A percentile compares a stretch with the other conserved stretches of the same genome.
Conservation (phyloP, 169 alveolate species). For the Perkinsus olseni region DNA sequence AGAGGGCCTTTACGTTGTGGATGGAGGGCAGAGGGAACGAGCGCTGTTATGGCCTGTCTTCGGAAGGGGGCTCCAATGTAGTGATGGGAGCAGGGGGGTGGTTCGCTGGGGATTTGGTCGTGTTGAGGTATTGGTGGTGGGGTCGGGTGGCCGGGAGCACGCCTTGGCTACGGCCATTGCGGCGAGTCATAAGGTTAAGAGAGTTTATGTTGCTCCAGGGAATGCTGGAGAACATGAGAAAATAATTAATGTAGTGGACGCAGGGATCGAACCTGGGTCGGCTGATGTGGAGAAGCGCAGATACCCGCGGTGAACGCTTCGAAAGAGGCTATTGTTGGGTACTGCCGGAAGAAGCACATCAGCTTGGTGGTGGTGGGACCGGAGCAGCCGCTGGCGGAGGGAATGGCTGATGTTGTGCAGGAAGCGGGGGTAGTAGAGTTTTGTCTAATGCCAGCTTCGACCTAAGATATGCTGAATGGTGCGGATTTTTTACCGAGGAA, state of each 20-base stretch:
- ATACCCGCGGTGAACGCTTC: not conserved
- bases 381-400: slow-evolving; percentile 18
- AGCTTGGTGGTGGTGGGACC: slow-evolving; percentile 16
- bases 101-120: too few species aligned
- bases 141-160: slow-evolving; percentile 19
- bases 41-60: not conserved
- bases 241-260: not conserved
- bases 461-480: too few species aligned
- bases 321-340: not conserved
- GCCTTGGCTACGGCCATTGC: slow-evolving; percentile 12
- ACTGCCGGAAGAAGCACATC: not conserved
- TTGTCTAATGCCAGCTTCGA: too few species aligned
- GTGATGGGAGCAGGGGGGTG: not conserved
- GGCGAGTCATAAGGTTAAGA: not conserved
- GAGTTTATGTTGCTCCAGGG: slow-evolving; percentile 12
- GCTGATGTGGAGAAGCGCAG: not conserved
- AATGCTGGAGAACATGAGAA: slow-evolving; percentile 12
- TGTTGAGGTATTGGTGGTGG: slow-evolving; percentile 2
- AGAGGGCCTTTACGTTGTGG: not conserved
- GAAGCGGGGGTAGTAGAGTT: not conserved
- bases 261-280: not conserved
- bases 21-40: not conserved
- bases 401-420: slow-evolving; percentile 17
- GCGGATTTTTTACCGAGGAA: too few species aligned
- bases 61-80: not conserved